phyloP scores from a whole-genome alignment of 2,329 filamentous ascomycete genomes.

The Coniosporium tulheliwenetii region DNA sequence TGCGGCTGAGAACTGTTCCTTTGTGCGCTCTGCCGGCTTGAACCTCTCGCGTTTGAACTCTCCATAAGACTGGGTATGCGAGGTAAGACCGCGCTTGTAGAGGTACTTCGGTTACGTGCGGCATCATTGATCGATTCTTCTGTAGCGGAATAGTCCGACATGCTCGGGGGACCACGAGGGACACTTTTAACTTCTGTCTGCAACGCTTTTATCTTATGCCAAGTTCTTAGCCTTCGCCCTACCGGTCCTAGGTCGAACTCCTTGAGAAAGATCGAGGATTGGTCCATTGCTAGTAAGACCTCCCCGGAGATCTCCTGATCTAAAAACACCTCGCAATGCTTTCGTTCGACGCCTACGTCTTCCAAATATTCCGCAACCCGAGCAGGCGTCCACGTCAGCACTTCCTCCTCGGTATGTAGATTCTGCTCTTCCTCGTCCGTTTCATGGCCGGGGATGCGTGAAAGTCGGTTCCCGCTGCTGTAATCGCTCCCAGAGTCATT shows the following conservation, averaged over 20 bases:
- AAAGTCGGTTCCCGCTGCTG: conserved; percentile 65
- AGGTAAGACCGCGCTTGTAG: conserved; percentile 23
- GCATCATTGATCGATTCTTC: conserved; percentile 23
- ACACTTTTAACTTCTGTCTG: conserved; percentile 69
- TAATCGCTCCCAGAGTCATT: conserved; percentile 85
- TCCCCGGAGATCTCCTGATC: conserved; percentile 95
- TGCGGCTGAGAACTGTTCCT: conserved; percentile 9
- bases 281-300: conserved; percentile 85
- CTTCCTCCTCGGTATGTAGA: conserved; percentile 54
- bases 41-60: conserved; percentile 13
- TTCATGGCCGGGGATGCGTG: conserved; percentile 87
- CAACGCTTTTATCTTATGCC: conserved; percentile 87
- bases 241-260: conserved; percentile 89
- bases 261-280: conserved; percentile 87
- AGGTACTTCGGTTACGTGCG: conserved; percentile 23
- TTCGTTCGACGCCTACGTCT: conserved; percentile 67
- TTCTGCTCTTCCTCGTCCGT: conserved; percentile 82
- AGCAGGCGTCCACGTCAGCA: conserved; percentile 62
- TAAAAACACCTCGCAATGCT: conserved; percentile 84
- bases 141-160: conserved; percentile 23
- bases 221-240: conserved; percentile 76
- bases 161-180: conserved; percentile 24
- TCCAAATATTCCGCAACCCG: conserved; percentile 85
- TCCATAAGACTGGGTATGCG: conserved; percentile 26
- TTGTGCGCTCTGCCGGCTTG: conserved; percentile 11